A percentile compares a stretch with the other conserved stretches of the same genome.
phyloP scores from a whole-genome alignment of 2,329 filamentous ascomycete genomes.

The Talaromyces sp. region DNA sequence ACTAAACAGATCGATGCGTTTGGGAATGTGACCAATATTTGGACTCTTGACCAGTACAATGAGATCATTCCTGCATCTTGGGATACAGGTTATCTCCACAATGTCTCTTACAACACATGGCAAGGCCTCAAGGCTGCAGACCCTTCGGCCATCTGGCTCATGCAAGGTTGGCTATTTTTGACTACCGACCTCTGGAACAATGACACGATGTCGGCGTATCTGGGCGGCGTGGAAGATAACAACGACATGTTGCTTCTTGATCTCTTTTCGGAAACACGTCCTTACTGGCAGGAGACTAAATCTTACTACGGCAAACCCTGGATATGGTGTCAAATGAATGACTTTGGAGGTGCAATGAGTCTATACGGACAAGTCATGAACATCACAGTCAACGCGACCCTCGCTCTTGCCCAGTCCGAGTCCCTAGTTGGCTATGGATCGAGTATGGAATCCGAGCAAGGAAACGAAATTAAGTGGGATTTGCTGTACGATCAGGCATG shows the following conservation, averaged over 20 bases:
- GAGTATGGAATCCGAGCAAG: constrained; percentile 47
- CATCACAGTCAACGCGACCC: constrained; percentile 42
- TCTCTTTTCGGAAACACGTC: constrained; percentile 45
- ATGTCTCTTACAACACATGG: constrained; percentile 33
- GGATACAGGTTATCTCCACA: constrained; percentile 41
- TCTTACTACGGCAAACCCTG: constrained; percentile 50
- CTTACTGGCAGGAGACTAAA: constrained; percentile 47
- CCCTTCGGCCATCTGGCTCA: constrained; percentile 46
- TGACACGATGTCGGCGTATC: constrained; percentile 44
- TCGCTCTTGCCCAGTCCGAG: constrained; percentile 36
- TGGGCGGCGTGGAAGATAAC: constrained; percentile 40
- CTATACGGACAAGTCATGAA: constrained; percentile 49
- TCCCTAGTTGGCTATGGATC: constrained; percentile 46
- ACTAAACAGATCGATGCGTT: constrained; percentile 42
- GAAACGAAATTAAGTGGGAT: constrained; percentile 50
- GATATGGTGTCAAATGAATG: constrained; percentile 52
- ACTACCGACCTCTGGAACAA: constrained; percentile 45
- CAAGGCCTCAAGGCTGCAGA: constrained; percentile 45
- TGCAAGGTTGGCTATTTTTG: constrained; percentile 52
- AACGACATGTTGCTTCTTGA: constrained; percentile 49
- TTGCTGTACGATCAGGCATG: constrained; percentile 49
- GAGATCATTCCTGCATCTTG: constrained; percentile 46
- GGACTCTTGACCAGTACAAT: constrained; percentile 51
- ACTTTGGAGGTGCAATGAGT: constrained; percentile 46
- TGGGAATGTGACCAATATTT: constrained; percentile 46